A percentile compares a stretch with the other conserved stretches of the same genome.
Evolutionary conservation across 345 rosid genomes (phyloP).

Genomic region (Atalantia buxifolia): DNA sequence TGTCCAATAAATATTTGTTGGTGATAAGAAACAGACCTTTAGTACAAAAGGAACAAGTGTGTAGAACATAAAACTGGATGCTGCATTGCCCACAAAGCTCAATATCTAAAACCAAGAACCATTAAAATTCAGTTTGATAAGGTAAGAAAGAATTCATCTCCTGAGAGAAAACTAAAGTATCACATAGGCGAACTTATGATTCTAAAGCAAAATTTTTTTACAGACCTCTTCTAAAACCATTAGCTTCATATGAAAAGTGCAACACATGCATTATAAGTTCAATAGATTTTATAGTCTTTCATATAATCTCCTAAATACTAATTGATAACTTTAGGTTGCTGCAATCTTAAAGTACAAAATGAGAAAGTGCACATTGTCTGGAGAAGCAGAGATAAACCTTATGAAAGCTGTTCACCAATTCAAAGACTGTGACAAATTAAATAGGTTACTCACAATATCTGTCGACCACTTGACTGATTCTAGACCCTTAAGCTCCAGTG

Average conservation of each 20-base stretch:
- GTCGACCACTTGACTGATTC: constrained; percentile 50
- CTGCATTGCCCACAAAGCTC: constrained; percentile 34
- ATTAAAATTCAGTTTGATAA: background rate
- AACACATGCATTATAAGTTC: too few species aligned
- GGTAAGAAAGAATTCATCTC: background rate
- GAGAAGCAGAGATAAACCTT: background rate
- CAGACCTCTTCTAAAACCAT: too few species aligned
- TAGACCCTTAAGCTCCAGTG: constrained; percentile 36
- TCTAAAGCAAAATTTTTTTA: too few species aligned
- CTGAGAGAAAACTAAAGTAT: background rate
- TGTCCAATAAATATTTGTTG: background rate
- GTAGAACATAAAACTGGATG: constrained; percentile 37
- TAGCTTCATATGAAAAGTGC: too few species aligned
- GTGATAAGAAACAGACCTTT: constrained; percentile 27
- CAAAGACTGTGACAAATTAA: background rate
- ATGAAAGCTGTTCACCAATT: background rate
- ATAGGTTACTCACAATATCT: constrained; percentile 39
- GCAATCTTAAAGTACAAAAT: too few species aligned
- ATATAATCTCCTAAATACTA: too few species aligned
- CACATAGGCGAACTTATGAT: background rate
- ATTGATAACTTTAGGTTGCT: too few species aligned
- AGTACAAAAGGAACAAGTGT: constrained; percentile 43
- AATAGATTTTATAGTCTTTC: too few species aligned
- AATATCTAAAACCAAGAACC: constrained; percentile 32
- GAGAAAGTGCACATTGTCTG: too few species aligned